Percentiles rank a stretch among this genome's conserved stretches.
Evolutionary conservation across 2,329 filamentous ascomycete genomes (phyloP).

Genomic region (Fusarium cicatricum): DNA sequence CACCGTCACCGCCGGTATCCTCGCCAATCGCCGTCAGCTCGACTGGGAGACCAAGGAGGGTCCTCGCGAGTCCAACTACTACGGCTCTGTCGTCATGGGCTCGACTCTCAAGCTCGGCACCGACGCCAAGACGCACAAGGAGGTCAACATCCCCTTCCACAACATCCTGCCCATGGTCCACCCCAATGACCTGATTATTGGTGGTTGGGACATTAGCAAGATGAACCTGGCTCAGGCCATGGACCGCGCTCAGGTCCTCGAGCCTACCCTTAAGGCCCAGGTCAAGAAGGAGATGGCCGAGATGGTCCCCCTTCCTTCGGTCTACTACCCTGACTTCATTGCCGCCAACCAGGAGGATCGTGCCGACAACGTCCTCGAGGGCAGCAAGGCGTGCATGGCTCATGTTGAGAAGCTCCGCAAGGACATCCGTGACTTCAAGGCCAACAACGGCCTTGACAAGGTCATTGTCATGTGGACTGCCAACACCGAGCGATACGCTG

Average conservation of each 20-base stretch:
- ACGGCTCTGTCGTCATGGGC: slow-evolving; percentile 95
- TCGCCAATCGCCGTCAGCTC: slow-evolving; percentile 89
- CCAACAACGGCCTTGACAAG: slow-evolving; percentile 84
- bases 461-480: slow-evolving; percentile 98
- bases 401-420: slow-evolving; percentile 94
- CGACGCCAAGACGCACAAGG: slow-evolving; percentile 81
- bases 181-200: slow-evolving; percentile 93
- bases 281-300: slow-evolving; percentile 92
- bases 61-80: slow-evolving; percentile 89
- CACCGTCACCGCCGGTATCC: slow-evolving; percentile 95
- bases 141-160: slow-evolving; percentile 97
- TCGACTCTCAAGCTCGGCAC: slow-evolving; percentile 97
- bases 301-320: slow-evolving; percentile 89
- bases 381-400: slow-evolving; percentile 82
- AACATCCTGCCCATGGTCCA: slow-evolving; percentile 95
- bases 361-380: slow-evolving; percentile 88
- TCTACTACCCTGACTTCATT: slow-evolving; percentile 99
- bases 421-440: slow-evolving; percentile 96
- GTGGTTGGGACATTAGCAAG: slow-evolving; percentile 96
- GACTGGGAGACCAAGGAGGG: slow-evolving; percentile 96
- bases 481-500: slow-evolving; percentile 97
- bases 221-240: slow-evolving; percentile 91
- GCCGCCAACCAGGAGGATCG: slow-evolving; percentile 97
- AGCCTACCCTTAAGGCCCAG: slow-evolving; percentile 89
- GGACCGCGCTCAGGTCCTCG: slow-evolving; percentile 94